phyloP scores from a whole-genome alignment of 495 filamentous ascomycete genomes.

The Penicillium paradoxum region DNA sequence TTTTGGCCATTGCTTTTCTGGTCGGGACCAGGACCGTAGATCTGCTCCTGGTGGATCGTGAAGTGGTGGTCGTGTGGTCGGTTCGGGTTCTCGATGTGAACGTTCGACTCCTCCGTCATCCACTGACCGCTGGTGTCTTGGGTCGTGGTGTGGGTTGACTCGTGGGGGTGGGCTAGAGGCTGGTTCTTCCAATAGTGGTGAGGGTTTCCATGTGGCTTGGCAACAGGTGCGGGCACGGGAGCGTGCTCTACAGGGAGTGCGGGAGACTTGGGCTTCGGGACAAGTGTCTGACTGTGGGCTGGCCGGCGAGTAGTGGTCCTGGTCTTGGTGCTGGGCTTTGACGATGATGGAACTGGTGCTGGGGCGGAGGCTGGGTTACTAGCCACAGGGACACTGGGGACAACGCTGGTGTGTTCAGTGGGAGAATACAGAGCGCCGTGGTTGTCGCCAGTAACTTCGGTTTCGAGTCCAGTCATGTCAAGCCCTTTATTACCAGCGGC shows the following conservation, averaged over 20 bases:
- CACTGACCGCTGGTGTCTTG: not conserved
- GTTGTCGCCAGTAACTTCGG: slow-evolving; percentile 1
- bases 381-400: not conserved
- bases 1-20: not conserved
- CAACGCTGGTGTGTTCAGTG: not conserved
- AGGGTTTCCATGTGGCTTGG: not conserved
- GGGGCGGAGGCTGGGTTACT: not conserved
- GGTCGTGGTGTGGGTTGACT: not conserved
- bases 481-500: slow-evolving; percentile 22
- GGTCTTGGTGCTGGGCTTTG: not conserved
- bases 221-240: not conserved
- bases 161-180: not conserved
- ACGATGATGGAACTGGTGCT: not conserved
- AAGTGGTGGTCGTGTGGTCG: not conserved
- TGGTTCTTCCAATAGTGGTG: too few species aligned
- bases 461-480: slow-evolving; percentile 18
- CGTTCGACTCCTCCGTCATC: not conserved
- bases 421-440: slow-evolving; percentile 18
- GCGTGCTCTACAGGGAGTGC: too few species aligned
- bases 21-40: not conserved
- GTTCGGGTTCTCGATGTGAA: not conserved
- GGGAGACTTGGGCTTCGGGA: not conserved
- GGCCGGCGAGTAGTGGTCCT: not conserved
- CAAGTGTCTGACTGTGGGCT: not conserved
- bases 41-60: not conserved